phyloP scores from a whole-genome alignment of 345 rosid species.

The Carallia pectinifolia region DNA sequence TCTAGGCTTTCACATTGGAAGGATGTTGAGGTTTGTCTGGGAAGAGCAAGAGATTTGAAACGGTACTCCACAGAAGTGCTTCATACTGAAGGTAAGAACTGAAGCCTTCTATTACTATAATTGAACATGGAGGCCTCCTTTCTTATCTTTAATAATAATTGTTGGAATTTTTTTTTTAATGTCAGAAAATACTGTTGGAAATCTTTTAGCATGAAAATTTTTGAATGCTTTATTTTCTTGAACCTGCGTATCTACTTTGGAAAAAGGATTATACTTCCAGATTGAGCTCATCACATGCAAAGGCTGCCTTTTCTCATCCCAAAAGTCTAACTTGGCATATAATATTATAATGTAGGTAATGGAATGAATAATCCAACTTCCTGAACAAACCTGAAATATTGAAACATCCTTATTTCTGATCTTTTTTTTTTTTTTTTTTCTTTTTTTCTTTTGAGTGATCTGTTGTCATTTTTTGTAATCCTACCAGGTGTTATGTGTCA shows the following conservation, averaged over 20 bases:
- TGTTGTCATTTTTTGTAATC: conserved; percentile 13
- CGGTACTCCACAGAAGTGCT: conserved; percentile 66
- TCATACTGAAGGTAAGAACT: conserved; percentile 71
- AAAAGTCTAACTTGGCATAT: background rate
- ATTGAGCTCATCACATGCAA: background rate
- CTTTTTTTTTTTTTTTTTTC: too few relatives aligned
- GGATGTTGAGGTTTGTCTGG: conserved; percentile 82
- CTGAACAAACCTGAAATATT: too few relatives aligned
- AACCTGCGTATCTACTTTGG: background rate
- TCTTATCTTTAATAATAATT: background rate
- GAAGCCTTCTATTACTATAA: conserved; percentile 17
- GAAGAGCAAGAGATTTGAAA: conserved; percentile 72
- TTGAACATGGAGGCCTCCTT: background rate
- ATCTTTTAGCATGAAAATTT: background rate
- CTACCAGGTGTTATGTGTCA: conserved; percentile 63
- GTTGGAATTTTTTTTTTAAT: too few relatives aligned
- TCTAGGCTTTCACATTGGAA: conserved; percentile 85
- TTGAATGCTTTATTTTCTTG: background rate
- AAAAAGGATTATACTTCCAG: background rate
- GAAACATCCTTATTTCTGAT: too few relatives aligned
- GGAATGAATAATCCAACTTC: background rate
- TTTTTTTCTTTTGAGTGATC: background rate
- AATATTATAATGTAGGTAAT: background rate
- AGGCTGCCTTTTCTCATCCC: background rate
- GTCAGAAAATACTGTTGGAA: background rate